Conservation (phyloP, 2,329 filamentous ascomycete genomes). For the Dendryphion nanum region DNA sequence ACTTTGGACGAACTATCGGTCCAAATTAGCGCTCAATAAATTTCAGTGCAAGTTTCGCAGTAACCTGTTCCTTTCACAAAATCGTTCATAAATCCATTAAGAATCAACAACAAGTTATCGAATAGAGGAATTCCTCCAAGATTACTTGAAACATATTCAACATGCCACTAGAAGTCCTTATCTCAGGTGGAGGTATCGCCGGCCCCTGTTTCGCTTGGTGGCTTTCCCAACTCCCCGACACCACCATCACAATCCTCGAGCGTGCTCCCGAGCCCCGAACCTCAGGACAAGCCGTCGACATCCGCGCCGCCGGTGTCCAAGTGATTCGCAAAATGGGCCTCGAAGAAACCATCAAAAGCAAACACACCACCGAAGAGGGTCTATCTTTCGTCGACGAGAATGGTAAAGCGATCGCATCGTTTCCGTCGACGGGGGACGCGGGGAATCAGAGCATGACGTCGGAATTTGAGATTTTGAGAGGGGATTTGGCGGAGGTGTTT, state of each 20-base stretch:
- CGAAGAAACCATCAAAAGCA: conserved; percentile 40
- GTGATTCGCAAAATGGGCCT: conserved; percentile 55
- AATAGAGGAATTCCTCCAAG: too few relatives aligned
- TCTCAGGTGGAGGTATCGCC: conserved; percentile 31
- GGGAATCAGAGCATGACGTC: conserved; percentile 47
- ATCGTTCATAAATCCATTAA: too few relatives aligned
- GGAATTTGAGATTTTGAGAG: conserved; percentile 62
- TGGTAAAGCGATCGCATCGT: conserved; percentile 21
- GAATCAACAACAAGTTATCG: too few relatives aligned
- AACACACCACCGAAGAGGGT: conserved; percentile 50
- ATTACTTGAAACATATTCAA: neutral
- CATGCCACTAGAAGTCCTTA: conserved; percentile 19
- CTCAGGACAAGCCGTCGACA: conserved; percentile 55
- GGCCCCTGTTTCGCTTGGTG: conserved; percentile 50
- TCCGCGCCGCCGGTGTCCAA: conserved; percentile 52
- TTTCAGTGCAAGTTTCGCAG: too few relatives aligned
- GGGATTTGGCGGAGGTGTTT: conserved; percentile 53
- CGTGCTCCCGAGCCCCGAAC: conserved; percentile 43
- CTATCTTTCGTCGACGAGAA: conserved; percentile 38
- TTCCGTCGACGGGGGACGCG: conserved; percentile 38
- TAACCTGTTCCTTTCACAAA: too few relatives aligned
- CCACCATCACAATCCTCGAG: conserved; percentile 43
- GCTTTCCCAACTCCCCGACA: conserved; percentile 42
- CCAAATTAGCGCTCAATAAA: too few relatives aligned
- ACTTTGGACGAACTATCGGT: too few relatives aligned